phyloP scores from a whole-genome alignment of 306 rosid species.

The Medicago ruthenica region DNA sequence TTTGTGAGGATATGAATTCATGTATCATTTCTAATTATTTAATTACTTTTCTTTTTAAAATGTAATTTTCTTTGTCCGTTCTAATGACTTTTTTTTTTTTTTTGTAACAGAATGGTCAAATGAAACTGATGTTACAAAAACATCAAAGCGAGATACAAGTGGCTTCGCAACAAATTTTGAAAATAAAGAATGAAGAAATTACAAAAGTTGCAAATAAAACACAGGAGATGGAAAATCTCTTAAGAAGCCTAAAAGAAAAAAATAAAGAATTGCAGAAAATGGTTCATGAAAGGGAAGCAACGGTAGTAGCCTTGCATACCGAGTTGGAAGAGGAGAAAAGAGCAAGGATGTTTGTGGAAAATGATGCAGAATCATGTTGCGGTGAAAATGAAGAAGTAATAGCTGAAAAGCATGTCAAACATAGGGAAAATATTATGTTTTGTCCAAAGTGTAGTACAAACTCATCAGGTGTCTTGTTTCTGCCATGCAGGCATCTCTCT shows the following conservation, averaged over 20 bases:
- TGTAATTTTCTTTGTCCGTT: not conserved
- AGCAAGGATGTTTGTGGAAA: constrained; percentile 24
- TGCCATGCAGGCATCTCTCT: constrained; percentile 45
- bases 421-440: not conserved
- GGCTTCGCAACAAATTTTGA: no score
- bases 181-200: no score
- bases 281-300: constrained; percentile 74
- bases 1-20: no score
- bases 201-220: no score
- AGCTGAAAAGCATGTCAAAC: not conserved
- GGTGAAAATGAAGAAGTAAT: no score
- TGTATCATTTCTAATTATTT: not conserved
- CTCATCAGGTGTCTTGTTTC: constrained; percentile 46
- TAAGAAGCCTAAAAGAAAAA: constrained; percentile 61
- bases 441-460: not conserved
- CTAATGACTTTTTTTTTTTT: not conserved
- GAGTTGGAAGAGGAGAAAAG: constrained; percentile 51
- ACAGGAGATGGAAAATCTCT: constrained; percentile 49
- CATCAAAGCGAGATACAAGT: constrained; percentile 62
- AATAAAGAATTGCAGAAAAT: constrained; percentile 60
- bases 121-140: constrained; percentile 51
- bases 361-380: constrained; percentile 76
- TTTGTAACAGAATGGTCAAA: constrained; percentile 59
- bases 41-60: not conserved
- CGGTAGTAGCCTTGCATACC: constrained; percentile 49